These are phyloP conservation scores for Cylindrotheca fusiformis DNA, from an alignment of 108 stramenopile genomes.

Conservation along the genomic window DNA sequence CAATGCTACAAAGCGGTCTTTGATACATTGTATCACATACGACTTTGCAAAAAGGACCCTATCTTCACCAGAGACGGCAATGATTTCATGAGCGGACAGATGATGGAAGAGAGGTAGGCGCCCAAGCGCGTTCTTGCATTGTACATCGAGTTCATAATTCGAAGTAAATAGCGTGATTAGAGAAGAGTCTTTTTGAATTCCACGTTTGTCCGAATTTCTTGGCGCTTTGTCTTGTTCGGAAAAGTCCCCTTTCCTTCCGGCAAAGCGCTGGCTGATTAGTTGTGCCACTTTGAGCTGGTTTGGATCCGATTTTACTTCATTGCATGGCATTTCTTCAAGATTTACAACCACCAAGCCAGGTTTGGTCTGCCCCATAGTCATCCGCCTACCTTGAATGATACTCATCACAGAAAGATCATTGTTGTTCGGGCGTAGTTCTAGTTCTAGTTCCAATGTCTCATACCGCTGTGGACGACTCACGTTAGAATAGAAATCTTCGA, in stretches of 20 bases:
- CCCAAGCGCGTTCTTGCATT: slow-evolving; percentile 25
- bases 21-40: slow-evolving; percentile 38
- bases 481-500: not conserved
- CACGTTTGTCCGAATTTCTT: slow-evolving; percentile 48
- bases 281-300: slow-evolving; percentile 44
- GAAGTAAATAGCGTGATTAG: slow-evolving; percentile 54
- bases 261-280: slow-evolving; percentile 58
- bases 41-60: slow-evolving; percentile 38
- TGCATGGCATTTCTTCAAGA: slow-evolving; percentile 64
- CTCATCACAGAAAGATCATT: slow-evolving; percentile 76
- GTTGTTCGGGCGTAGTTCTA: slow-evolving; percentile 74
- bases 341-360: slow-evolving; percentile 62
- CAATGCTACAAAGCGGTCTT: slow-evolving; percentile 17
- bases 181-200: slow-evolving; percentile 31
- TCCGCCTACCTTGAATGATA: slow-evolving; percentile 67
- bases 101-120: slow-evolving; percentile 46
- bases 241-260: slow-evolving; percentile 44
- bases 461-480: slow-evolving; percentile 7
- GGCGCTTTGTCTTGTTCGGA: slow-evolving; percentile 12
- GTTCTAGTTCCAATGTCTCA: slow-evolving; percentile 39
- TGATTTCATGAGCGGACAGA: slow-evolving; percentile 30
- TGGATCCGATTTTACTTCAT: slow-evolving; percentile 33
- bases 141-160: slow-evolving; percentile 44
- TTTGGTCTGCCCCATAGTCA: slow-evolving; percentile 63
- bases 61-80: slow-evolving; percentile 39